These are phyloP conservation scores for Fusarium odoratissimum DNA, from an alignment of 2,329 filamentous ascomycete species.

Conservation along the genomic window DNA sequence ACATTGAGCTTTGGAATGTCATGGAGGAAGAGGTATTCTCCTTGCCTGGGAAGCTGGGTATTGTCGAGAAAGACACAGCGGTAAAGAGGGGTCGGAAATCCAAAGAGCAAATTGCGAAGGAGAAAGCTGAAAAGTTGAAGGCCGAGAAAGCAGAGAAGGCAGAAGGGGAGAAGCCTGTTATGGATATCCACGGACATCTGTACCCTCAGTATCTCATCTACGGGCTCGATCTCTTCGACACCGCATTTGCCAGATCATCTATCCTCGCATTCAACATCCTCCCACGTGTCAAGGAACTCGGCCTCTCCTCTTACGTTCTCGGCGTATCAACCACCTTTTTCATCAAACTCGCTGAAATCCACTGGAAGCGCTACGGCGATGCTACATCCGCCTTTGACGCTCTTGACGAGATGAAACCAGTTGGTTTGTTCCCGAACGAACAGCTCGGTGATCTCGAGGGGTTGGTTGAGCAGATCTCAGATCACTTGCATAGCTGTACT, in stretches of 20 bases:
- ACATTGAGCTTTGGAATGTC: constrained; percentile 74
- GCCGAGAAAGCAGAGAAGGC: background rate
- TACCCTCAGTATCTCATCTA: constrained; percentile 71
- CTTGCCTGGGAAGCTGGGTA: constrained; percentile 66
- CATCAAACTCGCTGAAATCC: constrained; percentile 71
- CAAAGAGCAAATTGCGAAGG: constrained; percentile 24
- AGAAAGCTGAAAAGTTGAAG: constrained; percentile 1
- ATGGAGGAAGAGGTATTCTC: constrained; percentile 76
- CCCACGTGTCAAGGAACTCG: constrained; percentile 74
- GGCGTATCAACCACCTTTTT: constrained; percentile 78
- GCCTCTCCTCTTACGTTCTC: constrained; percentile 76
- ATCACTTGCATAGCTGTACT: constrained; percentile 50
- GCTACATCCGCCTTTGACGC: constrained; percentile 64
- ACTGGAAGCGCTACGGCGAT: constrained; percentile 72
- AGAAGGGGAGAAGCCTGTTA: constrained; percentile 50
- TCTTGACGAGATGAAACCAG: constrained; percentile 73
- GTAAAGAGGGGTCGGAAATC: constrained; percentile 17
- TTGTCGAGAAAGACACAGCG: constrained; percentile 50
- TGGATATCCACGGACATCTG: constrained; percentile 71
- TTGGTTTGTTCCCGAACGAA: constrained; percentile 68
- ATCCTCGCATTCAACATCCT: constrained; percentile 70
- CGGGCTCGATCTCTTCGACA: constrained; percentile 67
- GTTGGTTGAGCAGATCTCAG: constrained; percentile 47
- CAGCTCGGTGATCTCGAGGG: constrained; percentile 31
- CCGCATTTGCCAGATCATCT: constrained; percentile 68